Conservation (phyloP, 176 grass and related monocot species). For the Oryza meridionalis region DNA sequence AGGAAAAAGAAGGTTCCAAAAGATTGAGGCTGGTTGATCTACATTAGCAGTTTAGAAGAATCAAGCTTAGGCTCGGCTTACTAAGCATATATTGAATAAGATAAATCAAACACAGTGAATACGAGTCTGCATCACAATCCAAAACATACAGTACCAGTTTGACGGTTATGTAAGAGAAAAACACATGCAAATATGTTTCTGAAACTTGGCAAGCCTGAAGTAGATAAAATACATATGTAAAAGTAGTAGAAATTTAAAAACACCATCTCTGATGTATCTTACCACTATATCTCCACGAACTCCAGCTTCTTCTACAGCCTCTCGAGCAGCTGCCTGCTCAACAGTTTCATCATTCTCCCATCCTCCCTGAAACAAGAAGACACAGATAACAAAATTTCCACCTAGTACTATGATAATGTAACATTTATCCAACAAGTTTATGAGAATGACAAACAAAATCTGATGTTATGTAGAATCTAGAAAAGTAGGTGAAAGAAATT, state of each 20-base stretch:
- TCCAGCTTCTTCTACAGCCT: conserved; percentile 99
- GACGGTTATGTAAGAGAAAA: conserved; percentile 9
- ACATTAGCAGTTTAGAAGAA: background rate
- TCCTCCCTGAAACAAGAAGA: conserved; percentile 69
- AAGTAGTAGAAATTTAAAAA: background rate
- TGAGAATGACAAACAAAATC: conserved; percentile 10
- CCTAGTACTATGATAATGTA: background rate
- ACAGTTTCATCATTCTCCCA: conserved; percentile 99
- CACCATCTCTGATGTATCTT: conserved; percentile 11
- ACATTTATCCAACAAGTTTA: background rate
- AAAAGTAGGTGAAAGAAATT: conserved; percentile 24
- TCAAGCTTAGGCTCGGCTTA: background rate
- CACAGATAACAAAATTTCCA: conserved; percentile 34
- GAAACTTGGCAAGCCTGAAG: background rate
- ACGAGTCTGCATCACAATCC: background rate
- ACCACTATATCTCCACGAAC: conserved; percentile 97
- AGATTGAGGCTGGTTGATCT: background rate
- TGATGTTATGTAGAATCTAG: background rate
- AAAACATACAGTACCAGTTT: conserved; percentile 6
- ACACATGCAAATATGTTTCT: conserved; percentile 16
- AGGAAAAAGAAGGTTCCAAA: background rate
- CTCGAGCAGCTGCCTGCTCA: conserved; percentile 88
- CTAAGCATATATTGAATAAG: background rate
- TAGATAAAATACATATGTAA: background rate
- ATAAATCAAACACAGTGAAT: background rate